These are phyloP conservation scores for Bocquillonia castaneifolia DNA, from an alignment of 441 rosid genomes.

Conservation along the genomic window DNA sequence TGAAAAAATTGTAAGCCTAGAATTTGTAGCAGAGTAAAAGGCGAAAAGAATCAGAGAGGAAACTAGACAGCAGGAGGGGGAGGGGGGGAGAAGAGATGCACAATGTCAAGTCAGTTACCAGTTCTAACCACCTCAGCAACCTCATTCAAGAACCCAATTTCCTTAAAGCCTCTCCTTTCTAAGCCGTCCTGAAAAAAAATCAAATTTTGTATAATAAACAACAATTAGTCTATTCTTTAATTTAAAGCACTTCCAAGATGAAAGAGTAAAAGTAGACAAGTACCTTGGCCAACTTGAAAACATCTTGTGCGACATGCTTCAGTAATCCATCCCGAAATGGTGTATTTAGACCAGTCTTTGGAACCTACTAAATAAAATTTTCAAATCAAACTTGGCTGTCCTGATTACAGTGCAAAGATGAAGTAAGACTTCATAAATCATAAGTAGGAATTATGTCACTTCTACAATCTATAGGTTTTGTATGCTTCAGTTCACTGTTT, in stretches of 20 bases:
- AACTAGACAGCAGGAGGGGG: neutral
- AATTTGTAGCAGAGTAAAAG: neutral
- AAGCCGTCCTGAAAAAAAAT: constrained; percentile 70
- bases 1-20: neutral
- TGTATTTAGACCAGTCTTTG: constrained; percentile 74
- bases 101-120: constrained; percentile 38
- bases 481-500: neutral
- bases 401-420: constrained; percentile 8
- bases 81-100: neutral
- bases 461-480: neutral
- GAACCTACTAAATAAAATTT: constrained; percentile 49
- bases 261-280: constrained; percentile 3
- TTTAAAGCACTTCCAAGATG: neutral
- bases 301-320: constrained; percentile 83
- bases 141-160: constrained; percentile 79
- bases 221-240: neutral
- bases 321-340: constrained; percentile 84
- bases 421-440: constrained; percentile 5
- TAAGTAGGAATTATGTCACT: constrained; percentile 7
- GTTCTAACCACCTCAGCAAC: constrained; percentile 83
- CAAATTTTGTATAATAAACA: neutral
- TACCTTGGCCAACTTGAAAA: constrained; percentile 80
- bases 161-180: constrained; percentile 94
- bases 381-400: constrained; percentile 15
- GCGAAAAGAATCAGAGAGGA: neutral